Conservation (phyloP, 805 yeast genomes). For the Candida ponderosae region DNA sequence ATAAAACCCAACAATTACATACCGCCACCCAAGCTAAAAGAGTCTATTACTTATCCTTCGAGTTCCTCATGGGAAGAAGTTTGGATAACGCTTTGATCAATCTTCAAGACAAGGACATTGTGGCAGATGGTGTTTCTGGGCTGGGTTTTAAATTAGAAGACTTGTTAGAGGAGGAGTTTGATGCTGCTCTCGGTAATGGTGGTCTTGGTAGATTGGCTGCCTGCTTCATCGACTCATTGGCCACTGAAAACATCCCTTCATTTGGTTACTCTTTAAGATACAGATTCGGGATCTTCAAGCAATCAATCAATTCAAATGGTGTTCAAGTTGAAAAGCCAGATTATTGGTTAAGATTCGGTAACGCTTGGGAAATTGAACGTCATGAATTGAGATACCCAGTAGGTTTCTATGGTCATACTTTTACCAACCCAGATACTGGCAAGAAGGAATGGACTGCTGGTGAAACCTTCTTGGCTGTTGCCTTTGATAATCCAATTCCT, state of each 20-base stretch:
- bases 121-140: slow-evolving; percentile 50
- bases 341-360: slow-evolving; percentile 82
- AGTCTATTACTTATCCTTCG: slow-evolving; percentile 79
- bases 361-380: slow-evolving; percentile 92
- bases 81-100: slow-evolving; percentile 90
- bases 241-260: slow-evolving; percentile 82
- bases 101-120: slow-evolving; percentile 55
- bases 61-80: slow-evolving; percentile 91
- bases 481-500: slow-evolving; percentile 89
- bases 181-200: slow-evolving; percentile 93
- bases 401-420: slow-evolving; percentile 75
- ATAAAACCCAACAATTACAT: slow-evolving; percentile 85
- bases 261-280: slow-evolving; percentile 96
- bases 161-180: slow-evolving; percentile 78
- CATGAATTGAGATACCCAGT: slow-evolving; percentile 83
- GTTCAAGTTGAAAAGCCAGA: slow-evolving; percentile 94
- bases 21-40: slow-evolving; percentile 79
- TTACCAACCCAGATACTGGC: slow-evolving; percentile 36
- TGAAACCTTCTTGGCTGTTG: slow-evolving; percentile 82
- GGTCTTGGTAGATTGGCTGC: slow-evolving; percentile 94
- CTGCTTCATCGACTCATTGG: slow-evolving; percentile 83
- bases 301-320: slow-evolving; percentile 73
- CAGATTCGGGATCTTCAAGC: slow-evolving; percentile 90
- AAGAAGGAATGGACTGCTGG: slow-evolving; percentile 79
- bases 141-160: slow-evolving; percentile 88